Evolutionary conservation across 805 yeast species (phyloP).

Genomic region (Huiozyma sinensis): DNA sequence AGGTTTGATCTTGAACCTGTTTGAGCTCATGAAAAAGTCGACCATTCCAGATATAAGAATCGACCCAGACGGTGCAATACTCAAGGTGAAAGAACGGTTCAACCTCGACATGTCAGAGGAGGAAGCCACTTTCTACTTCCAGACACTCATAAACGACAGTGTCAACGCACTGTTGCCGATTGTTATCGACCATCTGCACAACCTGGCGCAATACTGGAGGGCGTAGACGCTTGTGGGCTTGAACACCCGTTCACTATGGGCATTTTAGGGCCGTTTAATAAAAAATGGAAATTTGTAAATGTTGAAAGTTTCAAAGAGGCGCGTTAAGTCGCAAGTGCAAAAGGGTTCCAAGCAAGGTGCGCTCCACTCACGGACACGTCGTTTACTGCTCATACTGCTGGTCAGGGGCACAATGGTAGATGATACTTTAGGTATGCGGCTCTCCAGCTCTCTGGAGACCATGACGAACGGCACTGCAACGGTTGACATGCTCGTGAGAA

Average conservation of each 20-base stretch:
- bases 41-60: slow-evolving; percentile 80
- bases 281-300: no score
- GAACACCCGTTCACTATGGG: background rate
- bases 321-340: no score
- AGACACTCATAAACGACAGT: slow-evolving; percentile 84
- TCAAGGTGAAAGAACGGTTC: slow-evolving; percentile 88
- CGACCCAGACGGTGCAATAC: slow-evolving; percentile 79
- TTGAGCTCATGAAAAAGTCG: slow-evolving; percentile 89
- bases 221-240: slow-evolving; percentile 35
- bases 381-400: no score
- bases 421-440: no score
- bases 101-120: slow-evolving; percentile 90
- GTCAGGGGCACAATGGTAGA: no score
- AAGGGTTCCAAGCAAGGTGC: no score
- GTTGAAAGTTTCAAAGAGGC: no score
- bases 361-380: no score
- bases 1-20: slow-evolving; percentile 77
- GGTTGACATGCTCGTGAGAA: no score
- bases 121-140: slow-evolving; percentile 92
- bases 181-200: slow-evolving; percentile 89
- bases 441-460: no score
- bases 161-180: slow-evolving; percentile 90
- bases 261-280: background rate
- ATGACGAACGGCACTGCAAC: no score
- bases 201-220: slow-evolving; percentile 96